A percentile compares a stretch with the other conserved stretches of the same genome.
These are phyloP conservation scores for Aspergillus fischeri DNA, from an alignment of 2,329 filamentous ascomycete genomes.

Conservation along the genomic window DNA sequence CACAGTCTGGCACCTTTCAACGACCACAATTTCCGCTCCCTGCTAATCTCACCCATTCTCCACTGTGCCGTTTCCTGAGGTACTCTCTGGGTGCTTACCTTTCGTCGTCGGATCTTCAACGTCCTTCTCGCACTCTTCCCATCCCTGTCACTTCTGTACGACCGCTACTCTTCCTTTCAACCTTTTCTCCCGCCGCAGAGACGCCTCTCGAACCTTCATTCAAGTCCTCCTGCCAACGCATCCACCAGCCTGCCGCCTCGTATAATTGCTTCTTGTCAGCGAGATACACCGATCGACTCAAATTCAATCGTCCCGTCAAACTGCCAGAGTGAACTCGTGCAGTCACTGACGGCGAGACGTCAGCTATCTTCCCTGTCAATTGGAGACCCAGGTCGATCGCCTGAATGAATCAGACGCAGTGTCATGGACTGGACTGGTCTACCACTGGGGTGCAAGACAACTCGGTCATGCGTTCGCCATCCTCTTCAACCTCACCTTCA, in stretches of 20 bases:
- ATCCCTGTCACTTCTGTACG: neutral
- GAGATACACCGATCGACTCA: neutral
- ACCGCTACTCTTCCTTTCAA: neutral
- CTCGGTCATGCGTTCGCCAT: conserved; percentile 26
- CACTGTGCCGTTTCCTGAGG: conserved; percentile 11
- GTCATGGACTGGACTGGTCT: conserved; percentile 29
- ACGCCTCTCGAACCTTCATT: neutral
- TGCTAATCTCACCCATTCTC: conserved; percentile 13
- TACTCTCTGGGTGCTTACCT: neutral
- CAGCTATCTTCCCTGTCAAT: neutral
- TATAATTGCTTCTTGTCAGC: neutral
- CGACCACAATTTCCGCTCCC: conserved; percentile 10
- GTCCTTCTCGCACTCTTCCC: neutral
- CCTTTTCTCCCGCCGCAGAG: neutral
- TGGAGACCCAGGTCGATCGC: conserved; percentile 3
- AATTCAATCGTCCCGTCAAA: neutral
- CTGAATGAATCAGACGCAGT: conserved; percentile 31
- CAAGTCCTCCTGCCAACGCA: neutral
- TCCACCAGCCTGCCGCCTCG: neutral
- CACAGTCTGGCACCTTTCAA: conserved; percentile 6
- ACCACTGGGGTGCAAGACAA: conserved; percentile 20
- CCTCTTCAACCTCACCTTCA: conserved; percentile 17
- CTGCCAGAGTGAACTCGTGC: neutral
- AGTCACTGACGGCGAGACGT: no score
- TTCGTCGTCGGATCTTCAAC: neutral